Evolutionary conservation across 192 early-diverging fungal genomes (phyloP), one percentile per base, ranked within the genome.

Genomic region (Backusella sp.): DNA sequence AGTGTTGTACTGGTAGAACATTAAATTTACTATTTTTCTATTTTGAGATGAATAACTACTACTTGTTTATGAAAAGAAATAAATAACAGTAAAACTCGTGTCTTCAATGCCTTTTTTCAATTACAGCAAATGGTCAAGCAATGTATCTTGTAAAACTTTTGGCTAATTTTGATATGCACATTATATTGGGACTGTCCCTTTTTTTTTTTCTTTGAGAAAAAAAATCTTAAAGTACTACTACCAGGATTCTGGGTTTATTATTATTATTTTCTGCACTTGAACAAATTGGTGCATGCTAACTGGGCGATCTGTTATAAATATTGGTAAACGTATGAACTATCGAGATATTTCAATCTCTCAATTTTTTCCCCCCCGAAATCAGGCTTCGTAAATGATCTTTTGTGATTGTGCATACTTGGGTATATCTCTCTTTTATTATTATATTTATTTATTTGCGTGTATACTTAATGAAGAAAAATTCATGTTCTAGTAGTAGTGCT

Each of bases 11-110:
- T 62, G 56, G 56, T 62, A 62, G 56, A 62, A 62, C 56, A 62
- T 62, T 62, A 62, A 62, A 62, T 62, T 62, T 62, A 62, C 56
- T 62, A 62, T 62, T 62, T 59, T 62, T 62, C 56, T 62, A 62
- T 62, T 62, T 62, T 62, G 56, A 62, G 56, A 62, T 62, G 26
- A 28, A 11, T 28, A 62, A 28, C 26, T 26, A 28, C 56, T 62
- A 62, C 56, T 62, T 62, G 56, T 28, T 62, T 62, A 62, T 62
- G 56, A 62, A 62, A 59, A 28, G 53, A 59, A 59, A 59, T 14
- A 59, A 12, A 59, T 28, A 59, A 26, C 21, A 59, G 23, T 59
- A 8, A 12, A 59, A 59, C 56, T 59, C 56, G 56, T 59, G 56
- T 59, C 56, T 59, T 26, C 56, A 59, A 59, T 21, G 21, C 23